Evolutionary conservation across 2,329 filamentous ascomycete species (phyloP).

Genomic region (Aspergillus chevalieri): DNA sequence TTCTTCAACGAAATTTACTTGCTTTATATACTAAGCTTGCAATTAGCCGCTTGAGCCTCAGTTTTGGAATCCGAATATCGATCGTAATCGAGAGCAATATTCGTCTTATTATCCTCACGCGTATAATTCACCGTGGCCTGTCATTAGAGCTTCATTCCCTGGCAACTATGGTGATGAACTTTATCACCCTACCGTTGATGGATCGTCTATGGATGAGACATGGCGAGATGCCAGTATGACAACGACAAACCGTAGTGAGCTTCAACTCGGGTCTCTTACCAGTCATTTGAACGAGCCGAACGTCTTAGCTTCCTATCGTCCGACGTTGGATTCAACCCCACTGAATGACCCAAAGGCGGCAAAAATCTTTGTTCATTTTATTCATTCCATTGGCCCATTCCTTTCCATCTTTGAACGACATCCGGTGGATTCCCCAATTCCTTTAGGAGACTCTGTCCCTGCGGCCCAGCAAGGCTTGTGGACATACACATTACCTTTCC

Average conservation of each 20-base stretch:
- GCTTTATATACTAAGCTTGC: neutral
- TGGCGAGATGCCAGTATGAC: slow-evolving; percentile 36
- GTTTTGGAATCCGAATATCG: too few relatives aligned
- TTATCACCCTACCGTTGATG: too few relatives aligned
- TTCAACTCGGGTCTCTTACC: slow-evolving; percentile 44
- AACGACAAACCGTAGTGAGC: slow-evolving; percentile 40
- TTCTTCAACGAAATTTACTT: neutral
- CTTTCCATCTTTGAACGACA: slow-evolving; percentile 85
- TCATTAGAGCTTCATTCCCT: too few relatives aligned
- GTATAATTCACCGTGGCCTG: too few relatives aligned
- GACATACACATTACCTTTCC: slow-evolving; percentile 74
- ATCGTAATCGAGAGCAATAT: too few relatives aligned
- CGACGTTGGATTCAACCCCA: slow-evolving; percentile 61
- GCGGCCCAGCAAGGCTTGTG: slow-evolving; percentile 54
- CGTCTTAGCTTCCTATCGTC: slow-evolving; percentile 59
- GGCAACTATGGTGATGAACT: too few relatives aligned
- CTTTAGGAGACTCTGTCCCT: slow-evolving; percentile 59
- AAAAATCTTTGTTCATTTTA: slow-evolving; percentile 83
- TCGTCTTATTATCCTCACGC: too few relatives aligned
- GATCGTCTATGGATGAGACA: slow-evolving; percentile 32
- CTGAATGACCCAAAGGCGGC: slow-evolving; percentile 74
- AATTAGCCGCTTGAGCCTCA: too few relatives aligned
- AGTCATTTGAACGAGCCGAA: slow-evolving; percentile 44
- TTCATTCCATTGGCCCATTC: slow-evolving; percentile 78
- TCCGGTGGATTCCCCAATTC: slow-evolving; percentile 63